These are phyloP conservation scores for Colletotrichum lindemuthianum DNA, from an alignment of 2,329 filamentous ascomycete genomes.

Conservation along the genomic window DNA sequence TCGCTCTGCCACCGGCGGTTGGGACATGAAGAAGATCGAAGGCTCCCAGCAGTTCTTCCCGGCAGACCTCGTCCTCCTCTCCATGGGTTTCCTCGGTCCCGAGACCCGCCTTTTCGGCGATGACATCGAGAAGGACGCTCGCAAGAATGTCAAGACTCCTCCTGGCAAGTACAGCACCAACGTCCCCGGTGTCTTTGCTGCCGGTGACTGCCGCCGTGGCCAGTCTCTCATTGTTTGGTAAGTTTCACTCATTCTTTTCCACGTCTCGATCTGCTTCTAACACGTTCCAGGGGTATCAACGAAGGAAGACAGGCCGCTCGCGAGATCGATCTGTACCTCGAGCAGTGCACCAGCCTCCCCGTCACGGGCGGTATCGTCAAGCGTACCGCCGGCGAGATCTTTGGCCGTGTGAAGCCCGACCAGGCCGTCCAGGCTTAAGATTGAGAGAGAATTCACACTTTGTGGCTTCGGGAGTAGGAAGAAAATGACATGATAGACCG, in stretches of 20 bases:
- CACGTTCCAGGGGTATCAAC: constrained; percentile 81
- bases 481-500: constrained; percentile 7
- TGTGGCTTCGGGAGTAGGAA: neutral
- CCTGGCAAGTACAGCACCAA: constrained; percentile 90
- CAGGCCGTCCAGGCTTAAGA: constrained; percentile 39
- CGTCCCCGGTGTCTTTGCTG: constrained; percentile 87
- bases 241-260: constrained; percentile 44
- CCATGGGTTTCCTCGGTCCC: constrained; percentile 97
- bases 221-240: constrained; percentile 97
- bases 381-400: constrained; percentile 77
- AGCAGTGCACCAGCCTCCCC: constrained; percentile 81
- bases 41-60: constrained; percentile 96
- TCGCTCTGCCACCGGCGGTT: constrained; percentile 86
- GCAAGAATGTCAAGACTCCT: constrained; percentile 96
- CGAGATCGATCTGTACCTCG: constrained; percentile 90
- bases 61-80: constrained; percentile 90
- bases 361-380: constrained; percentile 95
- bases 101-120: constrained; percentile 89
- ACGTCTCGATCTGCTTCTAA: constrained; percentile 46
- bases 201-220: constrained; percentile 93
- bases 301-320: constrained; percentile 93
- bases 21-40: constrained; percentile 99
- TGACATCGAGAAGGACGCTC: constrained; percentile 88
- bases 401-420: constrained; percentile 49
- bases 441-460: neutral